phyloP scores from a whole-genome alignment of 2,329 filamentous ascomycete species.

The Pseudocercospora eumusae region DNA sequence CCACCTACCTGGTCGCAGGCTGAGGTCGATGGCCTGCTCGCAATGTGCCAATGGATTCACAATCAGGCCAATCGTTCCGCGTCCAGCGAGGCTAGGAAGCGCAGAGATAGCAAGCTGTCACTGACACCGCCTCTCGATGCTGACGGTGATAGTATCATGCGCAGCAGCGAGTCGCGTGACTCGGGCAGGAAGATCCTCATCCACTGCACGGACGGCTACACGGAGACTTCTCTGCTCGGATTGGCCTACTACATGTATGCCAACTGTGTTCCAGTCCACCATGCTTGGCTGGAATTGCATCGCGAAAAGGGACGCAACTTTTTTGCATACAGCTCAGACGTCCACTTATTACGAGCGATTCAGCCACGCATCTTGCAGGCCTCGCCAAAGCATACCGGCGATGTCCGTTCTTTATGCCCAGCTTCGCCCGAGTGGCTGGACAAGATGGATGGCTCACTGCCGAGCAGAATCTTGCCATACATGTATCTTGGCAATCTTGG shows the following conservation, averaged over 20 bases:
- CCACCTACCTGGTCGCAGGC: constrained; percentile 79
- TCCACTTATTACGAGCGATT: constrained; percentile 75
- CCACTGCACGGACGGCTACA: constrained; percentile 94
- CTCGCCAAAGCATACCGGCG: constrained; percentile 58
- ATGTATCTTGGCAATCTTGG: constrained; percentile 94
- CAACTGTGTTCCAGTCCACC: constrained; percentile 74
- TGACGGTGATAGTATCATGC: constrained; percentile 61
- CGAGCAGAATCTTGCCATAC: constrained; percentile 84
- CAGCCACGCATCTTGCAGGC: constrained; percentile 72
- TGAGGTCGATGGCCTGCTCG: constrained; percentile 81
- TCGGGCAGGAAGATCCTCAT: constrained; percentile 72
- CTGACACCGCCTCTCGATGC: constrained; percentile 43
- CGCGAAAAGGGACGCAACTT: constrained; percentile 82
- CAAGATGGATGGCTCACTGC: constrained; percentile 84
- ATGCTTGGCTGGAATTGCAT: constrained; percentile 87
- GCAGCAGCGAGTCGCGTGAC: constrained; percentile 16
- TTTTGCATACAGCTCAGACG: constrained; percentile 92
- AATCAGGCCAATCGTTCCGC: constrained; percentile 64
- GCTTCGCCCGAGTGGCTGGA: constrained; percentile 77
- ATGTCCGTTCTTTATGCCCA: constrained; percentile 55
- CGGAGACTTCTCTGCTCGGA: constrained; percentile 84
- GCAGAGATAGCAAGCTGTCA: constrained; percentile 48
- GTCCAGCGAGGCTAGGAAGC: constrained; percentile 27
- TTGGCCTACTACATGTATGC: constrained; percentile 94
- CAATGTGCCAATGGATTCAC: constrained; percentile 88